These are phyloP conservation scores for Fusarium domesticum DNA, from an alignment of 2,329 filamentous ascomycete species.

Conservation along the genomic window DNA sequence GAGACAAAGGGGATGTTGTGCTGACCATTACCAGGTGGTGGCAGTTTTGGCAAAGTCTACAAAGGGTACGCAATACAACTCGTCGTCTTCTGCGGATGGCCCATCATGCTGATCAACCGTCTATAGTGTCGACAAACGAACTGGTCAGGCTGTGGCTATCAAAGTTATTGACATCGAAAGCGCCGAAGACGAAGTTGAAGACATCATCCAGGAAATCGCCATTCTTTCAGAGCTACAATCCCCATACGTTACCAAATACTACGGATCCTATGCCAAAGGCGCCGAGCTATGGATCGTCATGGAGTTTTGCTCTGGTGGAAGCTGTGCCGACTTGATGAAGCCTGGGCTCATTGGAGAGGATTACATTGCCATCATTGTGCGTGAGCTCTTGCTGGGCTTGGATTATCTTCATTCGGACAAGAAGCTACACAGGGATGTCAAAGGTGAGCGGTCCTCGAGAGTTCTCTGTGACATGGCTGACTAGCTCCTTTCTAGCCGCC, in stretches of 20 bases:
- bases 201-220: slow-evolving; percentile 98
- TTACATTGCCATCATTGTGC: slow-evolving; percentile 93
- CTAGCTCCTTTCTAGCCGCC: slow-evolving; percentile 58
- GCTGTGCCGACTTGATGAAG: slow-evolving; percentile 94
- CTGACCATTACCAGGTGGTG: slow-evolving; percentile 63
- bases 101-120: slow-evolving; percentile 5
- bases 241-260: slow-evolving; percentile 95
- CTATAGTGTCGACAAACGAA: slow-evolving; percentile 83
- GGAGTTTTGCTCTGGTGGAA: slow-evolving; percentile 97
- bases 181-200: slow-evolving; percentile 97
- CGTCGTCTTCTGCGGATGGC: not conserved
- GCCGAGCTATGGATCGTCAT: slow-evolving; percentile 99
- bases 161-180: slow-evolving; percentile 99
- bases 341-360: slow-evolving; percentile 88
- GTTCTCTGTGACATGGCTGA: not conserved
- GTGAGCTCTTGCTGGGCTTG: slow-evolving; percentile 83
- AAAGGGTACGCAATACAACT: slow-evolving; percentile 67
- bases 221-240: slow-evolving; percentile 95
- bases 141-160: slow-evolving; percentile 91
- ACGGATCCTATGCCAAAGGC: slow-evolving; percentile 93
- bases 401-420: slow-evolving; percentile 94
- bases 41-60: slow-evolving; percentile 98
- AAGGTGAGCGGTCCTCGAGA: slow-evolving; percentile 55
- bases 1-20: slow-evolving; percentile 17
- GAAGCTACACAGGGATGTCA: slow-evolving; percentile 95